A percentile compares a stretch with the other conserved stretches of the same genome.
Evolutionary conservation across 225 moss, liverwort and hornwort genomes (phyloP).

Genomic region (Pseudoscleropodium purum): DNA sequence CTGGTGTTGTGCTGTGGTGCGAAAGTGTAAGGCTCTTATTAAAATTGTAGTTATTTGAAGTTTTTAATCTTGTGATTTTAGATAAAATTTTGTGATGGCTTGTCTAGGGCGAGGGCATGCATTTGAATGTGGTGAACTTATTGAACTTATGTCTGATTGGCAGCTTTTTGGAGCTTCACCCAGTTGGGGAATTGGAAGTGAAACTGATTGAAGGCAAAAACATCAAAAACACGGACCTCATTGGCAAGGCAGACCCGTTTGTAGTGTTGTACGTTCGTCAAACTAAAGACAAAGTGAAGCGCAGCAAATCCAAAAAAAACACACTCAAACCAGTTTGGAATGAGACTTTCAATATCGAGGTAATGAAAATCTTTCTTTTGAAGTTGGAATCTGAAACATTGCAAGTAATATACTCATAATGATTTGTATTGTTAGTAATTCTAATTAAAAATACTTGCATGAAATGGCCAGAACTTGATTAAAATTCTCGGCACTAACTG

Average conservation of each 20-base stretch:
- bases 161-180: slow-evolving; percentile 72
- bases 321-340: slow-evolving; percentile 70
- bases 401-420: background rate
- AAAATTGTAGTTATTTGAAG: background rate
- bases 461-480: background rate
- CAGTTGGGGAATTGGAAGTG: slow-evolving; percentile 62
- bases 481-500: background rate
- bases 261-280: slow-evolving; percentile 58
- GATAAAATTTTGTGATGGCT: background rate
- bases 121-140: background rate
- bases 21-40: background rate
- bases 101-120: background rate
- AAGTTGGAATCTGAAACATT: background rate
- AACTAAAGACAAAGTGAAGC: slow-evolving; percentile 64
- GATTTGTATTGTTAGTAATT: background rate
- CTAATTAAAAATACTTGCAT: background rate
- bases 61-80: background rate
- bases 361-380: background rate
- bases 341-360: slow-evolving; percentile 68
- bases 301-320: slow-evolving; percentile 57
- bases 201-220: slow-evolving; percentile 53
- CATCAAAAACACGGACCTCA: slow-evolving; percentile 60
- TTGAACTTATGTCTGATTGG: background rate
- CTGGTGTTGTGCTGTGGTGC: background rate
- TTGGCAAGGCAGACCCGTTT: slow-evolving; percentile 84